A percentile compares a stretch with the other conserved stretches of the same genome.
Conservation (phyloP, 2,329 filamentous ascomycete genomes). For the Ceratocystis cacaofunesta region DNA sequence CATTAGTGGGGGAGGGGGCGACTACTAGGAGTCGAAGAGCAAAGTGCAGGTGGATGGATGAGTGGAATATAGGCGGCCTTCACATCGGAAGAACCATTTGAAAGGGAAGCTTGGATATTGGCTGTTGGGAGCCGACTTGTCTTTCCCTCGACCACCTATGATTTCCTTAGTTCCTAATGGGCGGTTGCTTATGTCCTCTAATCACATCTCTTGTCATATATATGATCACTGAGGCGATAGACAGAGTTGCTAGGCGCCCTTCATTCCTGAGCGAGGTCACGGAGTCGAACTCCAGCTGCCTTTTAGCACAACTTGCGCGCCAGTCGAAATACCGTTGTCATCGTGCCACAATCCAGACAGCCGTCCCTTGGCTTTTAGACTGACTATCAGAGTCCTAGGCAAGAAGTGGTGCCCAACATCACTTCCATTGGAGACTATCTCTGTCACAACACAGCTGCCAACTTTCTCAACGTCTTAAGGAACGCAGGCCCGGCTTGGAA, state of each 20-base stretch:
- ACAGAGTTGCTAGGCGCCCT: conserved; percentile 10
- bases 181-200: neutral
- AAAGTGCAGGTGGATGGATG: neutral
- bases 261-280: conserved; percentile 15
- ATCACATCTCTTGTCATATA: conserved; percentile 16
- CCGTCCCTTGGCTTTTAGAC: conserved; percentile 9
- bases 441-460: neutral
- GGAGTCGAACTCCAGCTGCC: neutral
- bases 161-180: neutral
- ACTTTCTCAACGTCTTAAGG: conserved; percentile 16
- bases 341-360: conserved; percentile 16
- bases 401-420: neutral
- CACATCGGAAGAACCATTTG: neutral
- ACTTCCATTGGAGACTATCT: neutral
- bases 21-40: neutral
- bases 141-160: conserved; percentile 10
- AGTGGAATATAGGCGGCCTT: neutral
- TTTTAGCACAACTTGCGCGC: conserved; percentile 3
- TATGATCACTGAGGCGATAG: conserved; percentile 12
- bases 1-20: neutral
- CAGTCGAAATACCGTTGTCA: conserved; percentile 15
- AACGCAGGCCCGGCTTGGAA: conserved; percentile 16
- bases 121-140: conserved; percentile 3
- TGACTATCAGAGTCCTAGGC: neutral
- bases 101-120: conserved; percentile 15